Percentiles rank a stretch among this genome's conserved stretches.
These are phyloP conservation scores for Salix caprea DNA, from an alignment of 345 rosid species.

Conservation along the genomic window DNA sequence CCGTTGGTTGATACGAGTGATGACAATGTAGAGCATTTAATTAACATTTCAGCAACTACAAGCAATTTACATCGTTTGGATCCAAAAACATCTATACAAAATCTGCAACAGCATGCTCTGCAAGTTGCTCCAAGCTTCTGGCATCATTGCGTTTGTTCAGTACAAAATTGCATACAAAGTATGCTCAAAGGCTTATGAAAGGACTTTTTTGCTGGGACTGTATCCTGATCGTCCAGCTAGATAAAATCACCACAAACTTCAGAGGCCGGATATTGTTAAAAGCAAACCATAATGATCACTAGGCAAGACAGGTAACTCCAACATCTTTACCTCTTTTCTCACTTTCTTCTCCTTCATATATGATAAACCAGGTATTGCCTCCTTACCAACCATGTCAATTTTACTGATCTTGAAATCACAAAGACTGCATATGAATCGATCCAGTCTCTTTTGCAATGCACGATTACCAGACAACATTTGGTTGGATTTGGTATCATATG, in stretches of 20 bases:
- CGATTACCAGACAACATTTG: constrained; percentile 82
- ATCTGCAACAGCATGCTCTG: background rate
- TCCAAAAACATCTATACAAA: constrained; percentile 4
- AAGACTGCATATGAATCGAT: constrained; percentile 64
- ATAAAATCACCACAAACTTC: constrained; percentile 1
- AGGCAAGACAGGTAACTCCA: constrained; percentile 90
- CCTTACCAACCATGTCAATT: constrained; percentile 83
- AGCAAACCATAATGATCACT: constrained; percentile 95
- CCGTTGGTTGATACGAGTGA: background rate
- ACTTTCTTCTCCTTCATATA: constrained; percentile 78
- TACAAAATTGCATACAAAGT: constrained; percentile 21
- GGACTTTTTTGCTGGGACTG: background rate
- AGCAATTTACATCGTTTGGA: background rate
- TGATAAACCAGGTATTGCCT: constrained; percentile 65
- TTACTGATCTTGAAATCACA: constrained; percentile 53
- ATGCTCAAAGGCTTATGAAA: background rate
- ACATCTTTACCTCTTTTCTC: constrained; percentile 44
- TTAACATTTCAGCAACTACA: background rate
- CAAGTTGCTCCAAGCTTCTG: background rate
- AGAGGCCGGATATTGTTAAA: constrained; percentile 47
- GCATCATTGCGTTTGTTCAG: constrained; percentile 4
- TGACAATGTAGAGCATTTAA: background rate
- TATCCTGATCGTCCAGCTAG: background rate
- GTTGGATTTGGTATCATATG: constrained; percentile 88
- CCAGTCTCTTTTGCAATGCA: constrained; percentile 63